Conservation (phyloP, 1,284 basidiomycete species). For the Rhodotorula sp. region DNA sequence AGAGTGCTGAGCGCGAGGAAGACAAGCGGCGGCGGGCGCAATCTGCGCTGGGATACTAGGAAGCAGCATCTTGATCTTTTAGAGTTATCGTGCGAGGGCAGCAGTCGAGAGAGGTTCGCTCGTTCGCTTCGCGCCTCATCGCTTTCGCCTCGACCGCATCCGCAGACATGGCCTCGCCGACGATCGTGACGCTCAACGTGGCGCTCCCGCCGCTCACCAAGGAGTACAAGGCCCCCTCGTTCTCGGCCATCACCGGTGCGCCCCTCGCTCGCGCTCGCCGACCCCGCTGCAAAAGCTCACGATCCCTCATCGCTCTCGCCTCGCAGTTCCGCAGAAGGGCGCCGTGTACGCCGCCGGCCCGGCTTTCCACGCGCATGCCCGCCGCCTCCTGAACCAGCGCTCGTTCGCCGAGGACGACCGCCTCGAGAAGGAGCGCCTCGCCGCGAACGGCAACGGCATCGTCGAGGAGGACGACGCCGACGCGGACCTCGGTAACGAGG, state of each 20-base stretch:
- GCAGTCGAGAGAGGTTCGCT: background rate
- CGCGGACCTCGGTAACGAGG: conserved; percentile 88
- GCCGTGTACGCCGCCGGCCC: conserved; percentile 66
- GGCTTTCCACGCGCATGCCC: conserved; percentile 77
- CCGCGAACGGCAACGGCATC: conserved; percentile 58
- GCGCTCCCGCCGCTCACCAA: conserved; percentile 51
- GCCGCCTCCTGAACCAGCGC: conserved; percentile 69
- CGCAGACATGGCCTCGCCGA: conserved; percentile 32
- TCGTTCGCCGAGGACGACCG: conserved; percentile 79
- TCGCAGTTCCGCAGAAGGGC: background rate
- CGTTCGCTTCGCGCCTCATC: background rate
- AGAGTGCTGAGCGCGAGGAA: no score
- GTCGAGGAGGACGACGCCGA: conserved; percentile 70
- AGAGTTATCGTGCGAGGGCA: background rate
- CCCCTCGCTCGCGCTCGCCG: background rate
- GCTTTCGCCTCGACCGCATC: background rate
- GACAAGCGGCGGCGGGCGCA: no score
- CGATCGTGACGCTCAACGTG: conserved; percentile 50
- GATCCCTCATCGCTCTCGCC: background rate
- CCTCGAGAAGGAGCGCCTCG: conserved; percentile 60
- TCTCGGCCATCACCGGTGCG: conserved; percentile 37
- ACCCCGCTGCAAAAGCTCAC: conserved; percentile 2
- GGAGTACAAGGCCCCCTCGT: conserved; percentile 50
- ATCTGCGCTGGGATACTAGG: no score
- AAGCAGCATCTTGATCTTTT: no score